Evolutionary conservation across 2,329 filamentous ascomycete species (phyloP).

Genomic region (Scytalidium sp.): DNA sequence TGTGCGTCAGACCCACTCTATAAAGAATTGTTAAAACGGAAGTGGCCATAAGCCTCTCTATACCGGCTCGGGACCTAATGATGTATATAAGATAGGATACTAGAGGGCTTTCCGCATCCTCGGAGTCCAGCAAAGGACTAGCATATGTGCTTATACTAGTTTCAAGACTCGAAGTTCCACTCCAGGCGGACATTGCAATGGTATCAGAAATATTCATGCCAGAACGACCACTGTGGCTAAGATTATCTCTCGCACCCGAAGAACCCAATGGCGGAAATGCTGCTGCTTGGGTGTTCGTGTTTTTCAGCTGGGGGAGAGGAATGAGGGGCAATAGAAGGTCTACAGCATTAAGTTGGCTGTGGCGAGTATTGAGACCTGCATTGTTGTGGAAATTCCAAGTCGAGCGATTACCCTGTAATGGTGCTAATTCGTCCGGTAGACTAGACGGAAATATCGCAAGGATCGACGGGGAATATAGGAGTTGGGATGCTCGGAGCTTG

Average conservation of each 20-base stretch:
- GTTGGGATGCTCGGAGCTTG: conserved; percentile 70
- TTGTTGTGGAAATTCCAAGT: conserved; percentile 53
- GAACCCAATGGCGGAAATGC: conserved; percentile 54
- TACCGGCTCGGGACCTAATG: conserved; percentile 53
- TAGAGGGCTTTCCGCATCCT: conserved; percentile 67
- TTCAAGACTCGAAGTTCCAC: conserved; percentile 14
- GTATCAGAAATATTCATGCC: conserved; percentile 14
- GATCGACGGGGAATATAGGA: conserved; percentile 66
- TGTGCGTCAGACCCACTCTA: conserved; percentile 63
- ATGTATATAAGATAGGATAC: conserved; percentile 71
- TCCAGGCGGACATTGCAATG: conserved; percentile 15
- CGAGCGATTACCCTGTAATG: conserved; percentile 43
- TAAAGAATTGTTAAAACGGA: conserved; percentile 68
- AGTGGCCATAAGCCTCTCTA: conserved; percentile 65
- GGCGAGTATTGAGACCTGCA: conserved; percentile 38
- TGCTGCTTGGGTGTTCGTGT: conserved; percentile 30
- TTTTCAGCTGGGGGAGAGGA: conserved; percentile 39
- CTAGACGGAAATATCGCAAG: conserved; percentile 63
- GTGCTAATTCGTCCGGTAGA: conserved; percentile 45
- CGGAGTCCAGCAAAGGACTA: conserved; percentile 34
- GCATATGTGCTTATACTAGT: conserved; percentile 11
- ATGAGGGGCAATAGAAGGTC: conserved; percentile 62
- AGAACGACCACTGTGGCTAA: conserved; percentile 20
- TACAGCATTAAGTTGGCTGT: conserved; percentile 49
- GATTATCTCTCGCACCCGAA: conserved; percentile 35